These are phyloP conservation scores for Neurospora intermedia DNA, from an alignment of 495 filamentous ascomycete species.

Conservation along the genomic window DNA sequence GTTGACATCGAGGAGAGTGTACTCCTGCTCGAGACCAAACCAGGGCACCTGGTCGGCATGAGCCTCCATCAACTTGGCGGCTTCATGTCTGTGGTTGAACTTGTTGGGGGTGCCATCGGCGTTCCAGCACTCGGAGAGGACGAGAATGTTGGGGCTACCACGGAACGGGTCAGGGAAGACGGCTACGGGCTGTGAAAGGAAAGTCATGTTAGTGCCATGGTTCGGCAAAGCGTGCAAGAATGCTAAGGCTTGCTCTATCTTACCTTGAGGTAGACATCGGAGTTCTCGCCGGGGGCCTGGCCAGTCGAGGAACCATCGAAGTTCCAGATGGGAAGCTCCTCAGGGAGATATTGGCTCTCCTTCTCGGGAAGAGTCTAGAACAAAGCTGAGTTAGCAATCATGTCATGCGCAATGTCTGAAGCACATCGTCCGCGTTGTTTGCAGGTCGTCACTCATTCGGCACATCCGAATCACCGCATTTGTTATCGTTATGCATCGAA, in stretches of 20 bases:
- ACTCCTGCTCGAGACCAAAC: conserved; percentile 98
- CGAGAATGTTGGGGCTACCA: conserved; percentile 75
- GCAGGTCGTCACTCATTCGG: not conserved
- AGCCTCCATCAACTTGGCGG: conserved; percentile 69
- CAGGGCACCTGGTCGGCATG: conserved; percentile 77
- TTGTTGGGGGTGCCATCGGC: conserved; percentile 95
- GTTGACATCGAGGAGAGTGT: conserved; percentile 56
- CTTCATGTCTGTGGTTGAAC: conserved; percentile 78
- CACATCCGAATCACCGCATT: not conserved
- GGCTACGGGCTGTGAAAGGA: conserved; percentile 55
- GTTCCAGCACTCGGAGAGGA: conserved; percentile 94
- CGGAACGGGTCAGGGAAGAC: conserved; percentile 76
- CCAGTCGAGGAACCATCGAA: conserved; percentile 94
- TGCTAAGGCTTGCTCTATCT: not conserved
- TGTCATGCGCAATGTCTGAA: conserved; percentile 1
- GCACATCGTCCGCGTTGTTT: conserved; percentile 1
- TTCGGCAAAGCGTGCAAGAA: not conserved
- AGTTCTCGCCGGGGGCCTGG: conserved; percentile 93
- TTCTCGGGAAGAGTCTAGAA: conserved; percentile 66
- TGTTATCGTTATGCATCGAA: not conserved
- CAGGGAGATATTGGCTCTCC: conserved; percentile 38
- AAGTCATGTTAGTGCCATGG: not conserved
- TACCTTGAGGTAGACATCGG: conserved; percentile 77
- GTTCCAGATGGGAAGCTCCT: conserved; percentile 96
- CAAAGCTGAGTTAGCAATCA: conserved; percentile 9